phyloP scores from a whole-genome alignment of 1,284 basidiomycete species.

The Sanghuangporus weigelae region DNA sequence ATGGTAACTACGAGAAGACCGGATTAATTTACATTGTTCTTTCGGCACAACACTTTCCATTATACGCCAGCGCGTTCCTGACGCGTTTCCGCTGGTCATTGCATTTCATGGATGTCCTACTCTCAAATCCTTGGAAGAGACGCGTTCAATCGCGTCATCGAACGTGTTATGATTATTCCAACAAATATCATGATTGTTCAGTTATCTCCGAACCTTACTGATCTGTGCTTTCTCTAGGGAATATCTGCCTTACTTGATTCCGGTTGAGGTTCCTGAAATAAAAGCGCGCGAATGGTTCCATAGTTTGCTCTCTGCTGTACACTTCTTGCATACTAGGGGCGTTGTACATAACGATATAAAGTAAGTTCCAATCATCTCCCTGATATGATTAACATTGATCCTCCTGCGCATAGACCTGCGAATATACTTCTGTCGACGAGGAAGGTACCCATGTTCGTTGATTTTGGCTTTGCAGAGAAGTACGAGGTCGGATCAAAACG shows the following conservation, averaged over 20 bases:
- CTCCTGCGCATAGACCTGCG: conserved; percentile 53
- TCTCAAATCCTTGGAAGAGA: not conserved
- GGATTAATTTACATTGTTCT: not conserved
- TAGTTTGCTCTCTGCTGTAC: conserved; percentile 81
- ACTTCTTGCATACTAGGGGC: conserved; percentile 80
- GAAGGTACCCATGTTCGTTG: conserved; percentile 78
- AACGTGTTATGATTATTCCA: not conserved
- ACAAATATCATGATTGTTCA: not conserved
- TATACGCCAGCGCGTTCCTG: not conserved
- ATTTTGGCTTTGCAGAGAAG: conserved; percentile 89
- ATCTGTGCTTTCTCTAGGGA: conserved; percentile 43
- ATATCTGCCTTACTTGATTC: conserved; percentile 71
- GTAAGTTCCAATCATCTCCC: conserved; percentile 36
- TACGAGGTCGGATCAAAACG: conserved; percentile 56
- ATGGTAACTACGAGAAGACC: not conserved
- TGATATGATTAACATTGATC: not conserved
- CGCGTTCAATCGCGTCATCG: not conserved
- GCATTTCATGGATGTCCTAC: not conserved
- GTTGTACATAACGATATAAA: conserved; percentile 97
- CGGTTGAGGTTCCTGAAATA: conserved; percentile 75
- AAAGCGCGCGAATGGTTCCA: conserved; percentile 82
- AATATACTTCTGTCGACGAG: conserved; percentile 78
- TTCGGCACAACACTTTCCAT: not conserved
- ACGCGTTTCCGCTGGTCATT: not conserved
- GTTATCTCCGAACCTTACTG: conserved; percentile 20